Base-by-base conservation (phyloP, 768 basidiomycete genomes). In the Suillus bovinus region DNA sequence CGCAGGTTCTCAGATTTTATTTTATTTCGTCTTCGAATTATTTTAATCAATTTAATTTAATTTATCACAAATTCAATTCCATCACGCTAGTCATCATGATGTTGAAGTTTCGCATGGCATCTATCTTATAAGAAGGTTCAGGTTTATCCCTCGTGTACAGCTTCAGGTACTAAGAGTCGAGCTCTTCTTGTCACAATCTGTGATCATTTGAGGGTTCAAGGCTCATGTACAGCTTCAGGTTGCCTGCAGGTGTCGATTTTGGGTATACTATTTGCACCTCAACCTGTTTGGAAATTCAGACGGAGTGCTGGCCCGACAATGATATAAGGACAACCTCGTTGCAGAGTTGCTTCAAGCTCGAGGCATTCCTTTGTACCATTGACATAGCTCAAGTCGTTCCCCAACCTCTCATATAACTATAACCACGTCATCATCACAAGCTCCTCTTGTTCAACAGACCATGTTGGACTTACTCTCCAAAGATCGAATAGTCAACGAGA, bases 401-500 rank as follows among this genome's bases (percentile, higher is more conserved):
- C 31, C 31, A 31, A 31, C 31, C 31, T 31, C 6, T 31, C 31
- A 31, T 31, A 31, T 31, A 31, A 31, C 31, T 31, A 31, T 31
- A 31, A 31, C 31, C 31, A 17, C 36, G 3, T 31, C 31, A 31
- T 31, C 31, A 31, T 31, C 31, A 31, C 31, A 27, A 27, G 10
- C 17, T 11, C 22, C 54, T 38, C 22, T 38, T 5, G 36, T 39
- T 27, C 36, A 38, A 38, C 36, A 56, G 3, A 56, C 54, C 24
- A 56, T 56, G 36, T 27, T 56, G 36, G 54, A 56, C 17, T 56
- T 56, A 27, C 34, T 56, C 17, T 56, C 54, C 8, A 56, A 56
- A 56, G 58, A 63, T 29, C 29, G n/a, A 49, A 58, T 75, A n/a
- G 60, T 66, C 52, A 24, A 59, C 39, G 58, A 60, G 46, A 65